phyloP scores from a whole-genome alignment of 495 filamentous ascomycete genomes.

The Tuber microsphaerosporum region DNA sequence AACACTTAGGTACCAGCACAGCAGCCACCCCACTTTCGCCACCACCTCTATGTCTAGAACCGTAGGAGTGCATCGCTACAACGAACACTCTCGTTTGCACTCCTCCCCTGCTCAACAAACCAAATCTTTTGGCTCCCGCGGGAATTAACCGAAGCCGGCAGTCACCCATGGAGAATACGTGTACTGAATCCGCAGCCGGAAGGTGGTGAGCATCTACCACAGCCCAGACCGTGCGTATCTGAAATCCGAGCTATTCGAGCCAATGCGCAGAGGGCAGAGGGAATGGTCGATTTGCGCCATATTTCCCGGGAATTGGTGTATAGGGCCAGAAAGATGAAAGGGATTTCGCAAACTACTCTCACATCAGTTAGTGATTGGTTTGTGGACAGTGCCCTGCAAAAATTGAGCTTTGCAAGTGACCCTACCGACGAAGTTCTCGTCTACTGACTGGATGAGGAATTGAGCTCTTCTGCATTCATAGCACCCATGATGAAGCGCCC shows the following conservation, averaged over 20 bases:
- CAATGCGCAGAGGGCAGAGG: background rate
- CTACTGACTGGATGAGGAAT: too few relatives aligned
- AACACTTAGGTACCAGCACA: too few relatives aligned
- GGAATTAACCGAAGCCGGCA: slow-evolving; percentile 7
- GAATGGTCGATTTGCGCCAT: slow-evolving; percentile 5
- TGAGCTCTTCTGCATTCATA: too few relatives aligned
- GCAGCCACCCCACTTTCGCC: too few relatives aligned
- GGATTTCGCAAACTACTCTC: too few relatives aligned
- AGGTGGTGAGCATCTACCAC: slow-evolving; percentile 28
- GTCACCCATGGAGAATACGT: slow-evolving; percentile 21
- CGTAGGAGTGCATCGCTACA: slow-evolving; percentile 25
- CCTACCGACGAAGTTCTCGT: too few relatives aligned
- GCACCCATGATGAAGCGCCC: too few relatives aligned
- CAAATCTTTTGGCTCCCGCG: slow-evolving; percentile 14
- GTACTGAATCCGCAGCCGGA: slow-evolving; percentile 17
- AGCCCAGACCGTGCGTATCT: slow-evolving; percentile 13
- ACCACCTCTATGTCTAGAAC: too few relatives aligned
- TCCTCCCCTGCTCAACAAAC: slow-evolving; percentile 21
- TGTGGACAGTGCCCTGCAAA: too few relatives aligned
- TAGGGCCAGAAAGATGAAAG: slow-evolving; percentile 20
- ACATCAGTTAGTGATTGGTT: too few relatives aligned
- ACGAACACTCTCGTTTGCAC: slow-evolving; percentile 35
- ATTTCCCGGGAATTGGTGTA: slow-evolving; percentile 26
- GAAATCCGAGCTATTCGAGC: slow-evolving; percentile 20
- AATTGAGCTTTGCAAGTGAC: too few relatives aligned